phyloP scores from a whole-genome alignment of 2,329 filamentous ascomycete genomes.

The Aureobasidium sp. region DNA sequence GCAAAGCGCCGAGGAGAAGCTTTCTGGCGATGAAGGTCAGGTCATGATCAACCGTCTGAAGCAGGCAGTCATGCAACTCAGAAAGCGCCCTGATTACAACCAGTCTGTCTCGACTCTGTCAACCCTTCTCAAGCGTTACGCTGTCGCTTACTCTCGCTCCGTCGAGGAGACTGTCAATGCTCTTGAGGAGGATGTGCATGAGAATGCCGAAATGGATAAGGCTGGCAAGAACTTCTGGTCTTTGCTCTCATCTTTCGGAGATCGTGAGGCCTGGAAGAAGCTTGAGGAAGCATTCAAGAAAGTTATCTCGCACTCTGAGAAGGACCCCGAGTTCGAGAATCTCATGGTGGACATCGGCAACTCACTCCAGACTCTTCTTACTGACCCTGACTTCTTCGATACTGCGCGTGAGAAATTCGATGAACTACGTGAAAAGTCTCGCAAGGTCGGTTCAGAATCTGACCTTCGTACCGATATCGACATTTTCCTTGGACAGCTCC shows the following conservation, averaged over 20 bases:
- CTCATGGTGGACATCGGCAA: conserved; percentile 67
- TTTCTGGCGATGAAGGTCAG: conserved; percentile 64
- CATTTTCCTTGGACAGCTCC: conserved; percentile 60
- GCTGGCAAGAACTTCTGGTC: conserved; percentile 76
- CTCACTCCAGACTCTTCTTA: conserved; percentile 72
- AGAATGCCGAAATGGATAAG: conserved; percentile 66
- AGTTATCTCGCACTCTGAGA: conserved; percentile 65
- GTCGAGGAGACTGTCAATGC: conserved; percentile 59
- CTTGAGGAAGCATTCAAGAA: conserved; percentile 61
- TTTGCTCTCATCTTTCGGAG: conserved; percentile 73
- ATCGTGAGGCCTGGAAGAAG: conserved; percentile 65
- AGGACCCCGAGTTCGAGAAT: conserved; percentile 75
- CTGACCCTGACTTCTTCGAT: conserved; percentile 79
- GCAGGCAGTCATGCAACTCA: conserved; percentile 64
- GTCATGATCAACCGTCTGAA: conserved; percentile 70
- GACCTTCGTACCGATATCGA: conserved; percentile 67
- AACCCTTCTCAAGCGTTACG: conserved; percentile 69
- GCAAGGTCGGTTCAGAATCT: conserved; percentile 56
- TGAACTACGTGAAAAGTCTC: conserved; percentile 50
- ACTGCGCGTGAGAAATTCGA: conserved; percentile 60
- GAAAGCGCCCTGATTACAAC: conserved; percentile 72
- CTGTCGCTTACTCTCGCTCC: conserved; percentile 66
- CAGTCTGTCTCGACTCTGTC: conserved; percentile 77
- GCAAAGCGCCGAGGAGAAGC: conserved; percentile 65
- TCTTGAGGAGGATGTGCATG: conserved; percentile 62